Percentiles rank a stretch among this genome's conserved stretches.
phyloP scores from a whole-genome alignment of 2,329 filamentous ascomycete genomes.

The Aspergillus sp. region DNA sequence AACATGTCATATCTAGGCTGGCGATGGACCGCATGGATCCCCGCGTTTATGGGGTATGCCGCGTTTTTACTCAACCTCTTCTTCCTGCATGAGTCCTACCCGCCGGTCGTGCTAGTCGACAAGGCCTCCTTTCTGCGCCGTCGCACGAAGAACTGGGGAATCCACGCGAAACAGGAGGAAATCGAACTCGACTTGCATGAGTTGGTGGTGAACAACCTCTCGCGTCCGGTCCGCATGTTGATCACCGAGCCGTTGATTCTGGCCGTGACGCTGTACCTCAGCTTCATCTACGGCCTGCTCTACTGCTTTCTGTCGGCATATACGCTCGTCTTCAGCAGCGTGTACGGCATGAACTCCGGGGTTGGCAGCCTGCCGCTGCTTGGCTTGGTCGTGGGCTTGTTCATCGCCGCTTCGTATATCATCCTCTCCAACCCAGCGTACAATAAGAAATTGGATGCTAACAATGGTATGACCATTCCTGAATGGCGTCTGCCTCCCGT shows the following conservation, averaged over 20 bases:
- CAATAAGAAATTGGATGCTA: constrained; percentile 58
- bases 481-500: constrained; percentile 51
- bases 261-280: constrained; percentile 24
- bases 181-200: constrained; percentile 41
- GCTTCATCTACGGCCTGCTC: constrained; percentile 23
- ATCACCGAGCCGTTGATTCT: constrained; percentile 31
- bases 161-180: constrained; percentile 46
- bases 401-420: constrained; percentile 56
- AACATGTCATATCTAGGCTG: constrained; percentile 39
- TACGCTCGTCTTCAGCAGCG: constrained; percentile 20
- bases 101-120: constrained; percentile 43
- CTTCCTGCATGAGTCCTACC: constrained; percentile 48
- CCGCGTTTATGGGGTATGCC: constrained; percentile 57
- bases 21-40: constrained; percentile 45
- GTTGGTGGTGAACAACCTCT: constrained; percentile 40
- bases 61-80: constrained; percentile 51
- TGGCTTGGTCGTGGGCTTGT: constrained; percentile 39
- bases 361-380: constrained; percentile 24
- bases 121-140: constrained; percentile 46
- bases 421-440: constrained; percentile 60
- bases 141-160: constrained; percentile 47
- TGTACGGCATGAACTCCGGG: constrained; percentile 21
- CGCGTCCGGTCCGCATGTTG: constrained; percentile 29
- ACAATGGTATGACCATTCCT: constrained; percentile 51
- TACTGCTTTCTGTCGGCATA: constrained; percentile 22